phyloP scores from a whole-genome alignment of 345 rosid species.

The Ceriops zippeliana region DNA sequence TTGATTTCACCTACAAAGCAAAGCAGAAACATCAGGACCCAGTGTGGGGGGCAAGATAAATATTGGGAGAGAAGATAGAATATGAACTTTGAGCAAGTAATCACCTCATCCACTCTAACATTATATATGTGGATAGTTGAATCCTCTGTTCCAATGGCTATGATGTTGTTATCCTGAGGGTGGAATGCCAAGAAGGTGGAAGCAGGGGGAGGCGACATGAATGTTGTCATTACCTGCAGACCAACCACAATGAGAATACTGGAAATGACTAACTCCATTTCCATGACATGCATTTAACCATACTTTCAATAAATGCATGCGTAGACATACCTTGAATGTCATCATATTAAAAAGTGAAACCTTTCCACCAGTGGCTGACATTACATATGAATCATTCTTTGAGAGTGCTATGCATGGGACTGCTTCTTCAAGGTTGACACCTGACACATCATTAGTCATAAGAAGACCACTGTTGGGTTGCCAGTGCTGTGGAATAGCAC shows the following conservation, averaged over 20 bases:
- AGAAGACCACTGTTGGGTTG: constrained; percentile 90
- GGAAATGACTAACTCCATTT: too few relatives aligned
- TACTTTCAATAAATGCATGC: neutral
- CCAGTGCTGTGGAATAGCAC: constrained; percentile 77
- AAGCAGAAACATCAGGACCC: constrained; percentile 7
- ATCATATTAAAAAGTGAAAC: constrained; percentile 88
- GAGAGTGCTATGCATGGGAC: constrained; percentile 90
- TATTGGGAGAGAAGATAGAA: neutral
- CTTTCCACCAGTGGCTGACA: constrained; percentile 93
- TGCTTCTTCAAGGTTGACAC: constrained; percentile 77
- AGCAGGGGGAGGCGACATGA: constrained; percentile 82
- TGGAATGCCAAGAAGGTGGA: constrained; percentile 87
- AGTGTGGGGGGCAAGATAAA: neutral
- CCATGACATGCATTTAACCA: too few relatives aligned
- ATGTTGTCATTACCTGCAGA: constrained; percentile 82
- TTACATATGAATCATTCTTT: constrained; percentile 84
- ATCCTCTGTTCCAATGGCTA: constrained; percentile 93
- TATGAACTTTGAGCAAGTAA: constrained; percentile 1
- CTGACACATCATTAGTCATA: constrained; percentile 72
- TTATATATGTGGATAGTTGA: constrained; percentile 78
- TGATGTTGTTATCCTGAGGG: constrained; percentile 81
- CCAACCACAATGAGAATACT: neutral
- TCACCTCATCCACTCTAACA: constrained; percentile 81
- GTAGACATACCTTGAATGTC: constrained; percentile 66
- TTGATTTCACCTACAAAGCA: constrained; percentile 62